Conservation (phyloP, 140 eudicot genomes). For the Bidens hawaiensis region DNA sequence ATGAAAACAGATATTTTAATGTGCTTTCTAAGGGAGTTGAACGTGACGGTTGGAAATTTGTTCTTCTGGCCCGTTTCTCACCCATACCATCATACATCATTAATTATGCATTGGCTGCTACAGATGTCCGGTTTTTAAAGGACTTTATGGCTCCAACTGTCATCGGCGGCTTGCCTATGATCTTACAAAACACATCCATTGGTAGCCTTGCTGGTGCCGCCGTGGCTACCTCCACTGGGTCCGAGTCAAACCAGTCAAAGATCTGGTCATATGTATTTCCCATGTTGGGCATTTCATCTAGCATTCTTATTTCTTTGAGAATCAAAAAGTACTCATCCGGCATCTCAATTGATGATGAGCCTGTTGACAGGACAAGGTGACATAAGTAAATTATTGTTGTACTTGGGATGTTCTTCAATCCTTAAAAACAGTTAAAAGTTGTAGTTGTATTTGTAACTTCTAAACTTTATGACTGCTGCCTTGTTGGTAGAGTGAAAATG, state of each 20-base stretch:
- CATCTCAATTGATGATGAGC: slow-evolving; percentile 36
- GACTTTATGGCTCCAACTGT: slow-evolving; percentile 86
- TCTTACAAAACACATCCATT: slow-evolving; percentile 85
- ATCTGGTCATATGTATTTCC: slow-evolving; percentile 84
- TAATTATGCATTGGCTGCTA: slow-evolving; percentile 90
- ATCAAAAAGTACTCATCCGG: slow-evolving; percentile 59
- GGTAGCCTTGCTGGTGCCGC: slow-evolving; percentile 99
- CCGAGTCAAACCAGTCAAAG: slow-evolving; percentile 44
- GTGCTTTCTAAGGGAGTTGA: slow-evolving; percentile 78
- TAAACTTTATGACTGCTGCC: background rate
- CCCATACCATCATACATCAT: slow-evolving; percentile 95
- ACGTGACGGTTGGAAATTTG: slow-evolving; percentile 93
- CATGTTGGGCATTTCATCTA: slow-evolving; percentile 64
- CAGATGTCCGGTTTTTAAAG: slow-evolving; percentile 64
- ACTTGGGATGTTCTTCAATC: background rate
- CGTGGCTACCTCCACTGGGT: slow-evolving; percentile 63
- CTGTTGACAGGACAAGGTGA: slow-evolving; percentile 14
- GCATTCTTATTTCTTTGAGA: slow-evolving; percentile 73
- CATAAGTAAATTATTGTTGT: background rate
- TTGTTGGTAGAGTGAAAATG: background rate
- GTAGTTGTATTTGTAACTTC: slow-evolving; percentile 1
- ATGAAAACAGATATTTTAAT: slow-evolving; percentile 59
- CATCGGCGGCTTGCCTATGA: slow-evolving; percentile 91
- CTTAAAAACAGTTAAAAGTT: background rate
- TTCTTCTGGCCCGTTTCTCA: slow-evolving; percentile 86